Evolutionary conservation across 371 early-diverging fungal species (phyloP).

Genomic region (Basidiobolus meristosporus): DNA sequence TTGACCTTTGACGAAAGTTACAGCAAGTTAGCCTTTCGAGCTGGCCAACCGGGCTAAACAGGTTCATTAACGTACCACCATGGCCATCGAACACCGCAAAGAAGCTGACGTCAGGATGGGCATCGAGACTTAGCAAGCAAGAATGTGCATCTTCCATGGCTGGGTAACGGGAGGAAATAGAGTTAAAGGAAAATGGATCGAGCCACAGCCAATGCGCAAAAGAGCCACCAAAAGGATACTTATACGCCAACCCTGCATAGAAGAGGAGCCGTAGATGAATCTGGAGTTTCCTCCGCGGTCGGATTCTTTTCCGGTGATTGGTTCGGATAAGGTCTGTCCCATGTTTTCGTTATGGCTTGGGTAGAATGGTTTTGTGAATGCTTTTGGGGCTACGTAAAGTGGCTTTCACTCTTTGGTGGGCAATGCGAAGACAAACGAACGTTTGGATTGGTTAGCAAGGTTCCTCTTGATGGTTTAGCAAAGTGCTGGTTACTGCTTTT

Average conservation of each 20-base stretch:
- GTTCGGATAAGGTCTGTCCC: constrained; percentile 92
- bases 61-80: constrained; percentile 73
- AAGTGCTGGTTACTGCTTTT: too few relatives aligned
- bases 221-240: constrained; percentile 46
- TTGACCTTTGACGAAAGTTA: constrained; percentile 17
- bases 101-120: constrained; percentile 26
- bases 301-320: constrained; percentile 75
- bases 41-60: too few relatives aligned
- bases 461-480: too few relatives aligned
- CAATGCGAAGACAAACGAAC: too few relatives aligned
- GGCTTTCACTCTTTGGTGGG: too few relatives aligned
- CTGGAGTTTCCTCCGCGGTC: constrained; percentile 46
- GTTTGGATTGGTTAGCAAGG: too few relatives aligned
- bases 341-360: too few relatives aligned
- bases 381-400: too few relatives aligned
- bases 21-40: too few relatives aligned
- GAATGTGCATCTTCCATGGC: constrained; percentile 96
- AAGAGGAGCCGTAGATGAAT: constrained; percentile 62
- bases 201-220: too few relatives aligned
- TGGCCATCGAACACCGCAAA: constrained; percentile 97
- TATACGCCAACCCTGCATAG: constrained; percentile 97
- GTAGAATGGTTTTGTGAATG: too few relatives aligned
- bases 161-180: constrained; percentile 13
- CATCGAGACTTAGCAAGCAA: constrained; percentile 42
- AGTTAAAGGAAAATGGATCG: too few relatives aligned